Evolutionary conservation across 441 rosid genomes (phyloP).

Genomic region (Adansonia rubrostipa): DNA sequence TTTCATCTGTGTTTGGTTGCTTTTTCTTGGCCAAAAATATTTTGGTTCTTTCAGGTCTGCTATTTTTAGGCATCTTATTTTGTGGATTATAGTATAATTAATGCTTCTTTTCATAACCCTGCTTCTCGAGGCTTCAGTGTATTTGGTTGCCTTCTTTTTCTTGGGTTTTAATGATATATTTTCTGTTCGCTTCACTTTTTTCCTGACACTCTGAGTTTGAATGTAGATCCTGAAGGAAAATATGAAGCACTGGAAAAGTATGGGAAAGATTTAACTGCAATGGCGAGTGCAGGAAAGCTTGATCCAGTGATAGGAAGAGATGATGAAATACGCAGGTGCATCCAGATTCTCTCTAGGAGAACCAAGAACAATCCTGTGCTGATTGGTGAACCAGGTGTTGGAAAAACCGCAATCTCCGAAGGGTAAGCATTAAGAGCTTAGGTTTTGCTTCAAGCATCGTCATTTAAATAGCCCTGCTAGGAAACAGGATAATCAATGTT

Average conservation of each 20-base stretch:
- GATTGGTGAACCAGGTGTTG: conserved; percentile 98
- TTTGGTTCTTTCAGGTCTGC: not conserved
- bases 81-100: not conserved
- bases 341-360: conserved; percentile 95
- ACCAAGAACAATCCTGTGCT: conserved; percentile 96
- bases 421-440: conserved; percentile 55
- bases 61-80: not conserved
- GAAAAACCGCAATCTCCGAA: conserved; percentile 97
- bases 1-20: not conserved
- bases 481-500: not conserved
- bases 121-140: conserved; percentile 2
- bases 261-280: conserved; percentile 96
- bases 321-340: conserved; percentile 94
- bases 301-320: conserved; percentile 99
- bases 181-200: not conserved
- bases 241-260: conserved; percentile 95
- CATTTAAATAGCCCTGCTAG: not conserved
- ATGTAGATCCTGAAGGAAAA: conserved; percentile 96
- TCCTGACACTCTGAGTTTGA: conserved; percentile 26
- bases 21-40: not conserved
- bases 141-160: not conserved
- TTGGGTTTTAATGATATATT: conserved; percentile 13
- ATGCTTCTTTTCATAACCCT: not conserved
- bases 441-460: not conserved
- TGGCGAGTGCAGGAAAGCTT: conserved; percentile 94